Base-by-base conservation (phyloP, 2,329 filamentous ascomycete species). In the Thyridium curvatum region DNA sequence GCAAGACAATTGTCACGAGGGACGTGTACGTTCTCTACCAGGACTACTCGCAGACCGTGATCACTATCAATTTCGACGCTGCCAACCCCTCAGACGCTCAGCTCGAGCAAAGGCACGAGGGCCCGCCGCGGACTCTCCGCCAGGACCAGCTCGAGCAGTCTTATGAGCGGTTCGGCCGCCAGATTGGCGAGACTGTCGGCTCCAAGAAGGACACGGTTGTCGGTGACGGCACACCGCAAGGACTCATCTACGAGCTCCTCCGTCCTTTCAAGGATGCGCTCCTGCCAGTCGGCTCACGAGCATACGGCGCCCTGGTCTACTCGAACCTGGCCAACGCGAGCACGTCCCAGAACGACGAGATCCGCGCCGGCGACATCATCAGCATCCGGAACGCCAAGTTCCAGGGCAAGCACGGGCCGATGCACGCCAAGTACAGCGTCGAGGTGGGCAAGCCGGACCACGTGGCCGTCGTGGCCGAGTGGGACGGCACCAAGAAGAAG, bases 401-500 rank as follows among this genome's bases (percentile, higher is more conserved):
- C 66, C 88, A 96, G 62, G 93, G 93, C 42, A 94, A 96, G 61
- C 87, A 91, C 50, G 93, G 93, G 2, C 77, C 89, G 4, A 90
- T 98, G 85, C 90, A 97, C 58, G 84, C 86, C 48, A 97, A 96
- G 61, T 98, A 98, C 61, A 82, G 74, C 35, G 69, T 79, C 38
- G 93, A 98, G 50, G 86, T 96, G 1, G 90, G 89, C 47, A 93
- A 87, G 58, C 79, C 78, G 4, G 87, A 91, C 46, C 93, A 98
- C 54, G 91, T 97, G 0, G 93, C 78, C 3, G 69, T 98, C 3
- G 91, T 98, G 4, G 78, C 88, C 9, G 93, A 98, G 60, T 98
- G 93, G 93, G 93, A 98, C 60, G 93, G 93, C 3, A 94, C 88
- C 31, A 95, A 96, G 77, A 95, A 95, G 74, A 96, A 97, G 72